Evolutionary conservation across 768 basidiomycete species (phyloP).

Genomic region (Boletus vermiculosoides): DNA sequence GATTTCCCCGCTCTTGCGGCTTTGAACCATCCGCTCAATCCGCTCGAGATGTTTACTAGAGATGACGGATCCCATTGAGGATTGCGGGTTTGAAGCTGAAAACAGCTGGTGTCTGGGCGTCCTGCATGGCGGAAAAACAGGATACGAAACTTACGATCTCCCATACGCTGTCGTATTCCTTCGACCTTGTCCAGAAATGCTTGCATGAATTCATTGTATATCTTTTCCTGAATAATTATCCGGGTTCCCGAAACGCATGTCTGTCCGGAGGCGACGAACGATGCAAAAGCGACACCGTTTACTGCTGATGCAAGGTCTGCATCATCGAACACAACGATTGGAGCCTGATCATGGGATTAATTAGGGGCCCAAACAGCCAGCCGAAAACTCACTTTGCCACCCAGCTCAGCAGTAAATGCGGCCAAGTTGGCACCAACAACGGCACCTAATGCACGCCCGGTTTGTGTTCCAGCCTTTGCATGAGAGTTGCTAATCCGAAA

Average conservation of each 20-base stretch:
- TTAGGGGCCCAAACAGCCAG: not conserved
- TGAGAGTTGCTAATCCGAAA: not conserved
- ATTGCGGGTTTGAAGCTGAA: constrained; percentile 64
- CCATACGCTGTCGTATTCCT: constrained; percentile 68
- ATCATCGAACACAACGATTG: constrained; percentile 77
- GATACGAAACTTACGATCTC: constrained; percentile 57
- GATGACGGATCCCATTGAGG: constrained; percentile 81
- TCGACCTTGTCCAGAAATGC: constrained; percentile 60
- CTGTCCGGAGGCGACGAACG: constrained; percentile 86
- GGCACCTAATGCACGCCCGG: constrained; percentile 71
- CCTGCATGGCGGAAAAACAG: not conserved
- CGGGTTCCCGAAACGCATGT: constrained; percentile 91
- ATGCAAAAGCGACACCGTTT: constrained; percentile 80
- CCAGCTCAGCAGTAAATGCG: constrained; percentile 78
- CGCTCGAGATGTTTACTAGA: constrained; percentile 61
- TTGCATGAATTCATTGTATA: constrained; percentile 69
- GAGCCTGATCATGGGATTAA: constrained; percentile 50
- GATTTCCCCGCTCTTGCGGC: constrained; percentile 46
- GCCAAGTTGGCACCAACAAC: constrained; percentile 74
- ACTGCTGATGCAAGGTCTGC: constrained; percentile 72
- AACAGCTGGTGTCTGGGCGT: not conserved
- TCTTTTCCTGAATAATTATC: constrained; percentile 65
- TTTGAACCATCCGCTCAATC: constrained; percentile 57
- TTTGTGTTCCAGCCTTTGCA: constrained; percentile 69
- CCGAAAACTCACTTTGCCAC: constrained; percentile 62